Conservation (phyloP, 805 yeast species). For the Wickerhamiella domercqiae region DNA sequence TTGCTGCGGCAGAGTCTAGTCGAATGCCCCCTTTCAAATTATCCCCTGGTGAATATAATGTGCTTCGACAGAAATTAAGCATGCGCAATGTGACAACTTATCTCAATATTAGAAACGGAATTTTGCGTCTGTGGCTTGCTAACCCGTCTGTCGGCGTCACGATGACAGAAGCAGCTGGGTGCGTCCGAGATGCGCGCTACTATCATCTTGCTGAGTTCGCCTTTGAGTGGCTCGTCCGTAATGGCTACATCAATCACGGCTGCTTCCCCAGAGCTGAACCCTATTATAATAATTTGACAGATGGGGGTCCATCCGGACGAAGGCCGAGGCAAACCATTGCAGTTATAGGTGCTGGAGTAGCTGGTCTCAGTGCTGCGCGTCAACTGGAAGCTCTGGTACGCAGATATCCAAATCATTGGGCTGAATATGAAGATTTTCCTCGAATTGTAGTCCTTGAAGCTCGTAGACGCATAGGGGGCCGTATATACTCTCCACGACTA, state of each 20-base stretch:
- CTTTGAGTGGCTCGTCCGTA: slow-evolving; percentile 28
- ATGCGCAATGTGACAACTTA: slow-evolving; percentile 28
- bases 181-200: slow-evolving; percentile 26
- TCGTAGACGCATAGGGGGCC: slow-evolving; percentile 29
- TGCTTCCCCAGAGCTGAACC: slow-evolving; percentile 16
- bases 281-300: slow-evolving; percentile 7
- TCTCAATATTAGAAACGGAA: slow-evolving; percentile 29
- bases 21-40: slow-evolving; percentile 26
- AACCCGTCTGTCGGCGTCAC: slow-evolving; percentile 30
- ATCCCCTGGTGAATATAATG: slow-evolving; percentile 24
- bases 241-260: slow-evolving; percentile 31
- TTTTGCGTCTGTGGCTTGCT: slow-evolving; percentile 28
- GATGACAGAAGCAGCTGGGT: slow-evolving; percentile 29
- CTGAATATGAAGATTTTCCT: slow-evolving; percentile 28
- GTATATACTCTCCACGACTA: slow-evolving; percentile 24
- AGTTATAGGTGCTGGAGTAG: slow-evolving; percentile 91
- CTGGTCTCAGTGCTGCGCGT: slow-evolving; percentile 92
- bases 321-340: slow-evolving; percentile 35
- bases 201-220: slow-evolving; percentile 30
- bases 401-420: slow-evolving; percentile 20
- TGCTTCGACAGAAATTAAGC: slow-evolving; percentile 23
- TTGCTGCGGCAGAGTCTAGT: slow-evolving; percentile 28
- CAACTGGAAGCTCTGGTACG: slow-evolving; percentile 59
- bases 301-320: slow-evolving; percentile 13
- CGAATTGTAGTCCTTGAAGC: slow-evolving; percentile 28